Base-by-base conservation (phyloP, 2,329 filamentous ascomycete genomes). In the Beauveria pseudobassiana region DNA sequence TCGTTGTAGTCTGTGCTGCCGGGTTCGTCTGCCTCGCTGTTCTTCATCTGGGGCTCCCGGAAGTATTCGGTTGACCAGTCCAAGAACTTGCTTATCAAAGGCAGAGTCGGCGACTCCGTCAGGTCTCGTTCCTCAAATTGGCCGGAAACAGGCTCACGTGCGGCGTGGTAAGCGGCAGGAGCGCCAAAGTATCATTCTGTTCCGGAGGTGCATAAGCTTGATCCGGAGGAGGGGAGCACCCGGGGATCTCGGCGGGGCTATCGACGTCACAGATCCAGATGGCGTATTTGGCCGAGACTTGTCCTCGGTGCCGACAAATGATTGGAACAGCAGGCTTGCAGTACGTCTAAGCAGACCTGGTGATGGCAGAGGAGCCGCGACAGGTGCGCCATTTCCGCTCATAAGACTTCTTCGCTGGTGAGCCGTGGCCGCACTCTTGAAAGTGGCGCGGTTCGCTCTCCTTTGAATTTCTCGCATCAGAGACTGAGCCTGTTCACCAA, bases 31-130 rank as follows among this genome's bases (percentile, higher is more conserved):
- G 93, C 90, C 72, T 99, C 95, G 62, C 90, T 93, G 3, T 91
- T 88, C 71, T 95, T 96, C 95, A 99, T 98, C 75, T 99, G 95
- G 38, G 95, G 95, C 73, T 98, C 93, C 34, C 93, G 90, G 81
- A 98, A 99, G 73, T 99, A 98, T 74, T 93, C 93, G 50, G 95
- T 92, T 4, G 93, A 96, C 93, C 93, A 99, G 65, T 96, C 91
- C 65, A 96, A 81, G 74, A 98, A 96, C 9, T 83, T 87, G 72
- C 92, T 96, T 63, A 83, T 83, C 20, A 99, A 74, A 1, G 95
- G 95, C 30, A 98, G 82, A 14, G 74, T 75, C 1, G 90, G 88
- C 10, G 78, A 68, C 59, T 84, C 78, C 1, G 81, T 78, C 34
- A 84, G 72, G 63, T 87, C 81, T 62, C 87, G 84, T 56, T 85